Evolutionary conservation across 1,284 basidiomycete species (phyloP).

Genomic region (Pseudozyma sp.): DNA sequence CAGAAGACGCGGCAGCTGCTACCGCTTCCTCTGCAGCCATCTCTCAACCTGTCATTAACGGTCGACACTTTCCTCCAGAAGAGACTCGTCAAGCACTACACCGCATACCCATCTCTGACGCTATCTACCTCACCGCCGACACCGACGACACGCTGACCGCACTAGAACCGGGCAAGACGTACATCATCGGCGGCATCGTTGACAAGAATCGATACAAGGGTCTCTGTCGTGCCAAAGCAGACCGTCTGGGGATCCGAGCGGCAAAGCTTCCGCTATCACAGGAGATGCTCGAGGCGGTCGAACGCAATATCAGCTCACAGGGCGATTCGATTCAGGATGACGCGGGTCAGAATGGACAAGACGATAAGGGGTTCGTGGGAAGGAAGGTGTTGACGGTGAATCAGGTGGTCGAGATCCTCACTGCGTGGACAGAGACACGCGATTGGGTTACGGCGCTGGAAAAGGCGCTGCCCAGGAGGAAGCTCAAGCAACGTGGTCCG

Average conservation of each 20-base stretch:
- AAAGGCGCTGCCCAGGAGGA: conserved; percentile 35
- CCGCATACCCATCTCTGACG: conserved; percentile 64
- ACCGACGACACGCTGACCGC: conserved; percentile 84
- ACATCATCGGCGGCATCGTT: conserved; percentile 95
- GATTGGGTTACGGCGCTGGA: conserved; percentile 71
- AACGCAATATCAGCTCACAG: conserved; percentile 22
- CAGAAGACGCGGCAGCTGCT: background rate
- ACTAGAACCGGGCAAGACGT: conserved; percentile 84
- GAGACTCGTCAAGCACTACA: conserved; percentile 16
- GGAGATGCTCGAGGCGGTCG: conserved; percentile 73
- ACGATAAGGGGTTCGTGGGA: conserved; percentile 29
- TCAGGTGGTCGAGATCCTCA: conserved; percentile 89
- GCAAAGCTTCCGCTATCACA: conserved; percentile 85
- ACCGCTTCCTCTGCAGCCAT: background rate
- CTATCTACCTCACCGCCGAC: conserved; percentile 96
- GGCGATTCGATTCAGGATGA: conserved; percentile 36
- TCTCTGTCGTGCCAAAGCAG: conserved; percentile 87
- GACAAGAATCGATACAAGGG: conserved; percentile 95
- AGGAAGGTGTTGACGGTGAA: conserved; percentile 97
- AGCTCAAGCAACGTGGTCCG: conserved; percentile 31
- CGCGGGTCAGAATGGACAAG: conserved; percentile 4
- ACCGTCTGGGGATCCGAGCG: conserved; percentile 78
- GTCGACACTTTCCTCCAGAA: conserved; percentile 15
- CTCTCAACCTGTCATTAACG: background rate
- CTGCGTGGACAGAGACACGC: conserved; percentile 77